A percentile compares a stretch with the other conserved stretches of the same genome.
Conservation (phyloP, 495 filamentous ascomycete species). For the Aspergillus ostianus region DNA sequence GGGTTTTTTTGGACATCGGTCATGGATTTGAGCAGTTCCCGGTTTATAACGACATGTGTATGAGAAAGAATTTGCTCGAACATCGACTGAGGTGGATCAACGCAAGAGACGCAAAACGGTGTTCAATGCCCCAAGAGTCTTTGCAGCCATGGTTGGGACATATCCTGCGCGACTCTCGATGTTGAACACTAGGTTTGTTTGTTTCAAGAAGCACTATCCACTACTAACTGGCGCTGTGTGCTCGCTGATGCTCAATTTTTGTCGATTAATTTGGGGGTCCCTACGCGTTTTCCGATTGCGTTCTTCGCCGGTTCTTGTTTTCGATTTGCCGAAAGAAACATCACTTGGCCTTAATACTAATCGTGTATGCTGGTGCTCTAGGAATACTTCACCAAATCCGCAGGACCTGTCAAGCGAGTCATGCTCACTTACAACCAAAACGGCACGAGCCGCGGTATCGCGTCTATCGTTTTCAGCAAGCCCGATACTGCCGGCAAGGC, state of each 20-base stretch:
- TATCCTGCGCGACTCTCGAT: background rate
- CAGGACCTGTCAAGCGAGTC: slow-evolving; percentile 85
- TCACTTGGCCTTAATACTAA: slow-evolving; percentile 39
- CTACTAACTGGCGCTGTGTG: slow-evolving; percentile 62
- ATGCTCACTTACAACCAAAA: slow-evolving; percentile 89
- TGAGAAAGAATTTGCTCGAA: background rate
- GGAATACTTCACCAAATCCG: slow-evolving; percentile 90
- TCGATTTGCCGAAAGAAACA: slow-evolving; percentile 15
- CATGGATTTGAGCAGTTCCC: slow-evolving; percentile 2
- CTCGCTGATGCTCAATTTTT: slow-evolving; percentile 64
- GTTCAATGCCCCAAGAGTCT: background rate
- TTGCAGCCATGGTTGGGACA: background rate
- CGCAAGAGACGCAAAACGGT: background rate
- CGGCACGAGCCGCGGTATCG: slow-evolving; percentile 85
- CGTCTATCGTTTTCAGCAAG: slow-evolving; percentile 75
- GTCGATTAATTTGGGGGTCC: slow-evolving; percentile 23
- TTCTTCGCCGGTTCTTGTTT: slow-evolving; percentile 21
- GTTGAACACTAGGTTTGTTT: background rate
- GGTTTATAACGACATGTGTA: background rate
- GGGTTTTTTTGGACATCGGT: background rate
- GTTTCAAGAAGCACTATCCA: background rate
- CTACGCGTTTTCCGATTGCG: slow-evolving; percentile 30
- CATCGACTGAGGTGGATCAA: background rate
- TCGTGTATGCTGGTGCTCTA: slow-evolving; percentile 51
- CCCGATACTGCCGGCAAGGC: slow-evolving; percentile 78